A percentile compares a stretch with the other conserved stretches of the same genome.
These are phyloP conservation scores for Solanum appendiculatum DNA, from an alignment of 257 asterid species.

Conservation along the genomic window DNA sequence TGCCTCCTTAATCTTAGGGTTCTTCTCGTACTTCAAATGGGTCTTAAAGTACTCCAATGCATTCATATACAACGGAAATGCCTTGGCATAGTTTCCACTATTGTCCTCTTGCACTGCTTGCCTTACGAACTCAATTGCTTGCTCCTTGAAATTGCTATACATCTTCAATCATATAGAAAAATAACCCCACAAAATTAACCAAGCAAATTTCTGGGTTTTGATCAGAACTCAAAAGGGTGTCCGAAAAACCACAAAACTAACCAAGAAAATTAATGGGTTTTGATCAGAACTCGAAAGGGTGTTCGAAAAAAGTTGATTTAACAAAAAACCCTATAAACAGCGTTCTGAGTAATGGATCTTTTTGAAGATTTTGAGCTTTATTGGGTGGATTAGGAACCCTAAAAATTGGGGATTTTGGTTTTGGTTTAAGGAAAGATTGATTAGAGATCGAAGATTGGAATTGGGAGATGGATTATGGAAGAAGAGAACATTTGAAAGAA, in stretches of 20 bases:
- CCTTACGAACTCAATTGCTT: conserved; percentile 88
- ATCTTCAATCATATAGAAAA: conserved; percentile 11
- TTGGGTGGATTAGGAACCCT: neutral
- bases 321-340: neutral
- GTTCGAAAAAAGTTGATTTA: neutral
- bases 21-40: conserved; percentile 93
- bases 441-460: neutral
- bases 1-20: conserved; percentile 92
- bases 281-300: neutral
- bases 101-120: conserved; percentile 95
- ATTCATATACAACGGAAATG: conserved; percentile 89
- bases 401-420: neutral
- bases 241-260: neutral
- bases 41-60: conserved; percentile 93
- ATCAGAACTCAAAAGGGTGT: neutral
- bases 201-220: neutral
- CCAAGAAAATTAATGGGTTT: neutral
- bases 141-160: conserved; percentile 98
- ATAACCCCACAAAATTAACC: neutral
- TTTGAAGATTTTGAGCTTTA: neutral
- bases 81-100: conserved; percentile 88
- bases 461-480: neutral
- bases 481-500: neutral
- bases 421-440: neutral
- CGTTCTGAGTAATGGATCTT: neutral